Base-by-base conservation (phyloP, 2,329 filamentous ascomycete species). In the Trichophyton rubrum region DNA sequence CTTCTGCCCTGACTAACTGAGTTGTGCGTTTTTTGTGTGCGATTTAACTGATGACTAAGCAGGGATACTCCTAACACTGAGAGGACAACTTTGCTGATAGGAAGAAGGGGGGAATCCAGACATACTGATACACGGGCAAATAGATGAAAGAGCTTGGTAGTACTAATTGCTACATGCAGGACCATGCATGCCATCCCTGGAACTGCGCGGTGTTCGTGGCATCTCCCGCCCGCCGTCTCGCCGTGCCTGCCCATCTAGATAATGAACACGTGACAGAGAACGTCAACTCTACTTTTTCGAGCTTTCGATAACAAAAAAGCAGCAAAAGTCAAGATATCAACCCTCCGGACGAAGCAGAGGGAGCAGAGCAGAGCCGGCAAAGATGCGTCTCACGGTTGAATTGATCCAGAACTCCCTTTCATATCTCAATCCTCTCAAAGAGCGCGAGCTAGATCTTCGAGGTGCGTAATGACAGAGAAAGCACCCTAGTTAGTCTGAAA, bases 371-470 rank as follows among this genome's bases (percentile, higher is more conserved):
- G 45, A 51, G 8, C 13, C 45, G 8, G 35, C 22, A 40, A 43
- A 40, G 11, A 97, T 99, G 93, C 87, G 92, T 82, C 85, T 99
- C 78, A 96, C 92, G 65, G 86, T 89, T 68, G 93, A 97, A 76
- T 85, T 97, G 71, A 95, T 99, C 78, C 85, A 90, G 77, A 86
- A 85, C 76, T 96, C 93, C 73, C 87, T 96, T 68, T 96, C 92
- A 75, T 99, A 96, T 82, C 88, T 97, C 78, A 99, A 97, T 78
- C 91, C 92, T 74, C 84, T 99, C 76, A 95, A 93, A 79, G 93
- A 99, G 83, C 90, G 93, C 77, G 93, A 99, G 84, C 85, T 99
- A 75, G 91, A 97, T 81, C 89, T 99, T 71, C 86, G 93, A 96
- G 93, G 93, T 97, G 88, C 85, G 90, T 84, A 65, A 51, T 47